These are phyloP conservation scores for Pythium angustatum DNA, from an alignment of 352 stramenopile species.

Conservation along the genomic window DNA sequence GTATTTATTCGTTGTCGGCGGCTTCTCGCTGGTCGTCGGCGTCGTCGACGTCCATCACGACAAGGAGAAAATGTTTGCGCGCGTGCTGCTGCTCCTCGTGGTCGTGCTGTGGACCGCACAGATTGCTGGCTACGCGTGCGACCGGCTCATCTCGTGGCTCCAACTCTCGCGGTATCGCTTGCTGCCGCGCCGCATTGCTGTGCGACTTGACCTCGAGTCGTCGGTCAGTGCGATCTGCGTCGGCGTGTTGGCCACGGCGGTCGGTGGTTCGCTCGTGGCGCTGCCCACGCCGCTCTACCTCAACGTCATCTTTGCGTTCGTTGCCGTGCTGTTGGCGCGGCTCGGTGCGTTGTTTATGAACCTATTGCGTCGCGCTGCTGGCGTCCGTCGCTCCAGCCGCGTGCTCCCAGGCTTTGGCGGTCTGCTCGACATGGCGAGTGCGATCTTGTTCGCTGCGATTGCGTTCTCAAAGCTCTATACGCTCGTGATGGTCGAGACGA, in stretches of 20 bases:
- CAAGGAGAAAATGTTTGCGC: constrained; percentile 33
- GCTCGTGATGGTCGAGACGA: constrained; percentile 15
- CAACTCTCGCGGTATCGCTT: constrained; percentile 44
- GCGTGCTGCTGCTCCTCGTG: constrained; percentile 44
- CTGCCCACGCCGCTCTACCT: constrained; percentile 17
- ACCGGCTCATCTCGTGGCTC: constrained; percentile 57
- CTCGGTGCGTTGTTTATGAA: constrained; percentile 89
- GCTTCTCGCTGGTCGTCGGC: constrained; percentile 38
- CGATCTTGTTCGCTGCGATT: constrained; percentile 74
- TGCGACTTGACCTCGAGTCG: constrained; percentile 52
- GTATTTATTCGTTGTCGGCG: constrained; percentile 25
- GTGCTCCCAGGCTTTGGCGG: constrained; percentile 92
- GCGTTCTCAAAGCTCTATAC: constrained; percentile 33
- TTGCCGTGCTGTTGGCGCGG: constrained; percentile 75
- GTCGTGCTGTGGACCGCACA: constrained; percentile 47
- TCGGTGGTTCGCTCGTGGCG: constrained; percentile 30
- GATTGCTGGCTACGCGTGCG: constrained; percentile 43
- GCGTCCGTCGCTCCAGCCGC: constrained; percentile 89
- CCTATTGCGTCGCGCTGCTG: constrained; percentile 91
- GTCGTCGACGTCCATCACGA: constrained; percentile 47
- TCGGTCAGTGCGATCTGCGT: constrained; percentile 40
- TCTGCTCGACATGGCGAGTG: constrained; percentile 89
- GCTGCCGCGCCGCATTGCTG: constrained; percentile 43
- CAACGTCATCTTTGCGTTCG: constrained; percentile 41
- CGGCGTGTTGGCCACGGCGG: constrained; percentile 38